phyloP scores from a whole-genome alignment of 805 yeast genomes.

The Suhomyces vadensis region DNA sequence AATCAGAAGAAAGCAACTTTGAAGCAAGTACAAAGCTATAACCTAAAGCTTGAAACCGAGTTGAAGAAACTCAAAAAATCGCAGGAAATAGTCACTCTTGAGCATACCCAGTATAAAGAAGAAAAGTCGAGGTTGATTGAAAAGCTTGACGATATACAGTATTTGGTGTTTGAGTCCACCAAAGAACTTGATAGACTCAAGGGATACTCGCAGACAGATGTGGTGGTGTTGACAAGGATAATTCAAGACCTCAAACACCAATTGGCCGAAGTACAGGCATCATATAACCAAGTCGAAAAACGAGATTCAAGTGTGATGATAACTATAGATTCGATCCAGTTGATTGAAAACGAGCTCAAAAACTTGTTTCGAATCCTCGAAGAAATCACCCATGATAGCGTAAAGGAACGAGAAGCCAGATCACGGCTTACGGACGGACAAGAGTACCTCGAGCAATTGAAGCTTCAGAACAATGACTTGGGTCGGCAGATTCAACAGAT shows the following conservation, averaged over 20 bases:
- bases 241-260: conserved; percentile 53
- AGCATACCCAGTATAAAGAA: conserved; percentile 62
- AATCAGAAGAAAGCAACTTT: conserved; percentile 37
- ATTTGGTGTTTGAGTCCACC: conserved; percentile 54
- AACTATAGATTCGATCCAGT: conserved; percentile 58
- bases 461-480: conserved; percentile 40
- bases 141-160: conserved; percentile 61
- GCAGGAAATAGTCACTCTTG: conserved; percentile 62
- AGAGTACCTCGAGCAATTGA: conserved; percentile 42
- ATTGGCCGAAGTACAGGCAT: conserved; percentile 36
- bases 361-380: conserved; percentile 51
- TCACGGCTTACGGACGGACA: conserved; percentile 38
- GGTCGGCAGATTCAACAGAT: conserved; percentile 46
- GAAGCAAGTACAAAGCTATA: conserved; percentile 45
- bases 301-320: conserved; percentile 51
- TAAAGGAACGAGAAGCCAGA: conserved; percentile 42
- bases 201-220: conserved; percentile 61
- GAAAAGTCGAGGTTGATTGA: conserved; percentile 60
- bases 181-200: conserved; percentile 60
- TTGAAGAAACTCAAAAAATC: conserved; percentile 57
- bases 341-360: conserved; percentile 39
- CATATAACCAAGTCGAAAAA: conserved; percentile 32
- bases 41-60: conserved; percentile 59
- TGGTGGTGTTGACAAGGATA: conserved; percentile 52
- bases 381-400: conserved; percentile 50